Percentiles rank a stretch among this genome's conserved stretches.
phyloP scores from a whole-genome alignment of 257 asterid species.

The Sherardia arvensis region DNA sequence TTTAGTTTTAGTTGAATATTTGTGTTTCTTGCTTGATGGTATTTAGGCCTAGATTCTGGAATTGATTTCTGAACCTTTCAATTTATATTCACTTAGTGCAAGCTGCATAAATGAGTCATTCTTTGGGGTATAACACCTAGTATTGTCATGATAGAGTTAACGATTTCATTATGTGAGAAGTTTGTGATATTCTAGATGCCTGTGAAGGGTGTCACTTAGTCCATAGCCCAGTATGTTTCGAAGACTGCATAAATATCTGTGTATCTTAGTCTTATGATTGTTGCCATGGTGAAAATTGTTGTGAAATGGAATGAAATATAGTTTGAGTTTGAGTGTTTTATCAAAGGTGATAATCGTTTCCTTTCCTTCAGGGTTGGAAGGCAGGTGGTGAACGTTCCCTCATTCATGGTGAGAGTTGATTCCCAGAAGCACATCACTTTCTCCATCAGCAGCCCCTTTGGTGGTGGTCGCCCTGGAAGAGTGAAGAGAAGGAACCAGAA shows the following conservation, averaged over 20 bases:
- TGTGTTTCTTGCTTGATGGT: not conserved
- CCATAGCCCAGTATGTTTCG: too few relatives aligned
- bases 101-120: too few relatives aligned
- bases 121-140: too few relatives aligned
- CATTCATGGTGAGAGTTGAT: slow-evolving; percentile 40
- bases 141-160: too few relatives aligned
- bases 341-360: not conserved
- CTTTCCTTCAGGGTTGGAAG: slow-evolving; percentile 31
- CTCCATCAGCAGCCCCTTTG: slow-evolving; percentile 37
- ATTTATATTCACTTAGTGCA: not conserved
- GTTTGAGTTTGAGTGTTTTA: not conserved
- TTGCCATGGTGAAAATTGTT: not conserved
- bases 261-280: not conserved
- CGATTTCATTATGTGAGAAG: not conserved
- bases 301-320: not conserved
- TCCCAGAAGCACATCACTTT: slow-evolving; percentile 38
- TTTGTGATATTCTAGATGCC: too few relatives aligned
- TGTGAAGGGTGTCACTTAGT: too few relatives aligned
- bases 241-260: too few relatives aligned
- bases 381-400: slow-evolving; percentile 40
- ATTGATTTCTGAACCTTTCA: not conserved
- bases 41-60: not conserved
- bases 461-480: slow-evolving; percentile 41
- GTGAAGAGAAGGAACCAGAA: slow-evolving; percentile 37
- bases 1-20: not conserved